Evolutionary conservation across 2,329 filamentous ascomycete genomes (phyloP), one percentile per base, ranked within the genome.

Genomic region (Neofusicoccum laricinum): DNA sequence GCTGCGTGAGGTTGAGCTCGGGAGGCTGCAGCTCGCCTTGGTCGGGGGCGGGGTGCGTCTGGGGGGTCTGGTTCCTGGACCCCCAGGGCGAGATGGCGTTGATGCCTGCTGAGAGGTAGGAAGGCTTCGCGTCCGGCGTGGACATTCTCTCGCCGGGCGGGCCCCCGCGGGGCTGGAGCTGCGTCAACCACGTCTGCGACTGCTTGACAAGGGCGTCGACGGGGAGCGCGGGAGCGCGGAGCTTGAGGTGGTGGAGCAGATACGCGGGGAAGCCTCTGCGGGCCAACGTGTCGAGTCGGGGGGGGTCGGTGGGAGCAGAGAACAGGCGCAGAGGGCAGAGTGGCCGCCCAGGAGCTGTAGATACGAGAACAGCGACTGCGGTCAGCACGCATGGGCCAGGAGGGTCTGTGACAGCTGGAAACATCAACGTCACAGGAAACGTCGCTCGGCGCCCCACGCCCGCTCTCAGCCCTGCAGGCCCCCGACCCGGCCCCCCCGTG

Each of bases 11-110:
- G 62, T 62, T 38, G 3, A 69, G 48, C 21, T 66, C 63, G 14
- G 65, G 40, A n/a, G 71, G 68, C 64, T 73, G 67, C 57, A 67
- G 71, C 49, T 69, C 72, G 19, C 12, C n/a, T 34, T 71, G 69
- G 32, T 68, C 73, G 57, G 72, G 73, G 17, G 72, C 71, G n/a
- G 69, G 67, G 43, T 75, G 67, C 53, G 74, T 72, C 66, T 77
- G 78, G 14, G 80, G 77, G 0, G 76, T 77, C n/a, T 76, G 69
- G 67, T 77, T 80, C 49, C 79, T 73, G 61, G 78, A 80, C 45
- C 74, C 71, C 81, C 81, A 83, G 7, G 81, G 81, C 48, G 81
- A 81, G 21, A 83, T 71, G 50, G 78, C 80, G 66, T 71, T 77
- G 66, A 78, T 71, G 61, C 74, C 72, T 17, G 69, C 72, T 5